Conservation (phyloP, 2,329 filamentous ascomycete species). For the Eutypa lata region DNA sequence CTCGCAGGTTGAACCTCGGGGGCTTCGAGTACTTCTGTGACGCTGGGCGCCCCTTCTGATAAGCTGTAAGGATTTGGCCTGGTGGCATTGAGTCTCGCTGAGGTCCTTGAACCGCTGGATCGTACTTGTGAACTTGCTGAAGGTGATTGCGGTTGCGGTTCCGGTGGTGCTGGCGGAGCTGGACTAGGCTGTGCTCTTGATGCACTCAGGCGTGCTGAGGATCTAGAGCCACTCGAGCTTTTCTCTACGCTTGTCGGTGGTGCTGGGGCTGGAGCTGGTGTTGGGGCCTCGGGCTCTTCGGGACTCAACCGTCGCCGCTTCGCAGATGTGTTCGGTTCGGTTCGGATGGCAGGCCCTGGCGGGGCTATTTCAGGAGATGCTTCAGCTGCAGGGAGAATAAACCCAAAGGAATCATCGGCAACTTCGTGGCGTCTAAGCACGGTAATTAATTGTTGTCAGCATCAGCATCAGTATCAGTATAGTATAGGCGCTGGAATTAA, state of each 20-base stretch:
- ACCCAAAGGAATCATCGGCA: conserved; percentile 57
- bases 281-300: conserved; percentile 4
- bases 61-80: conserved; percentile 16
- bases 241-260: conserved; percentile 10
- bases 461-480: neutral
- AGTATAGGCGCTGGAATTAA: too few species aligned
- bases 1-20: neutral
- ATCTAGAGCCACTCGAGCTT: conserved; percentile 14
- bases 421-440: conserved; percentile 50
- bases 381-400: conserved; percentile 41
- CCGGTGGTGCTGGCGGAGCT: neutral
- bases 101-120: conserved; percentile 16
- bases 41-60: conserved; percentile 2
- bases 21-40: conserved; percentile 11
- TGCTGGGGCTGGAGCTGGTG: too few species aligned
- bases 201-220: conserved; percentile 14
- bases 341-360: conserved; percentile 29
- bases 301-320: conserved; percentile 40
- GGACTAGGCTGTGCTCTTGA: conserved; percentile 2
- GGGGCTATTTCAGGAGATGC: conserved; percentile 17
- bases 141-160: neutral
- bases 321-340: conserved; percentile 46
- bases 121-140: conserved; percentile 11
- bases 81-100: conserved; percentile 11
- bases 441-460: conserved; percentile 6